Evolutionary conservation across 2,329 filamentous ascomycete species (phyloP).

Genomic region (Tolypocladium tropicale): DNA sequence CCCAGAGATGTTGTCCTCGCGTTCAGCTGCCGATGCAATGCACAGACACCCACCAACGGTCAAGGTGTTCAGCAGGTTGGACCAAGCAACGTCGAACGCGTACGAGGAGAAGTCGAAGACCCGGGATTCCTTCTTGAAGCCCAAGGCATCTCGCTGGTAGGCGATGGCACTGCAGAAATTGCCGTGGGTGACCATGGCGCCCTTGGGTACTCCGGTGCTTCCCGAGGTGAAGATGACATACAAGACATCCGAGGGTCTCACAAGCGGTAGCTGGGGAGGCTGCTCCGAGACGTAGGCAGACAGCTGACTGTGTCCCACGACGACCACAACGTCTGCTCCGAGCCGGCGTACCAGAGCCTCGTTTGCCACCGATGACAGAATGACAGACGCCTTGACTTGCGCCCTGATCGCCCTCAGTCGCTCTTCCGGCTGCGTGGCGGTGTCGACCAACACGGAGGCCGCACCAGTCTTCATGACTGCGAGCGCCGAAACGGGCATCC

Average conservation of each 20-base stretch:
- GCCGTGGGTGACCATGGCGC: constrained; percentile 10
- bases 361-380: constrained; percentile 8
- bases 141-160: constrained; percentile 4
- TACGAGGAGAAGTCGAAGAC: constrained; percentile 8
- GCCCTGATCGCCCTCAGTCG: constrained; percentile 7
- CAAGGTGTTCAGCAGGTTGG: constrained; percentile 1
- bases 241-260: constrained; percentile 1
- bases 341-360: constrained; percentile 2
- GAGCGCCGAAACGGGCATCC: constrained; percentile 11
- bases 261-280: background rate
- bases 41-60: constrained; percentile 2
- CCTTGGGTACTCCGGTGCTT: constrained; percentile 15
- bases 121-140: constrained; percentile 1
- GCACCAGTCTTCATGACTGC: constrained; percentile 12
- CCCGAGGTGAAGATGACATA: constrained; percentile 17
- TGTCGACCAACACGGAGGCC: constrained; percentile 16
- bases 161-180: constrained; percentile 4
- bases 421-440: constrained; percentile 5
- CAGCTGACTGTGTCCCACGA: background rate
- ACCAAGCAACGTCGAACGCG: constrained; percentile 6
- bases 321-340: constrained; percentile 1
- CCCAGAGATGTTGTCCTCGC: constrained; percentile 5
- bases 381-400: constrained; percentile 5
- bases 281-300: background rate
- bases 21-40: constrained; percentile 6